Evolutionary conservation across 441 rosid species (phyloP).

Genomic region (Euphorbia corollata): DNA sequence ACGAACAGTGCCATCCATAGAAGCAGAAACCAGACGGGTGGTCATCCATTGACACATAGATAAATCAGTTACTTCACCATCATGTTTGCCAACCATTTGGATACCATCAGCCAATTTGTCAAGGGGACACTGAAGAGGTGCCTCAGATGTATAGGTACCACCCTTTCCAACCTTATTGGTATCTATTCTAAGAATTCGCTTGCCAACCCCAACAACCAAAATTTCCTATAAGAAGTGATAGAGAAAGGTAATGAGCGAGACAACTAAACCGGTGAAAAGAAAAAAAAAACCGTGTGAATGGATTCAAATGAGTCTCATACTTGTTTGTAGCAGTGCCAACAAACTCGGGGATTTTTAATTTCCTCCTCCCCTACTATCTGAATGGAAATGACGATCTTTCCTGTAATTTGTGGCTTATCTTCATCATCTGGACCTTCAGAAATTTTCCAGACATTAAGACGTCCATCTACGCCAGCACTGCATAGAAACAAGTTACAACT

Average conservation of each 20-base stretch:
- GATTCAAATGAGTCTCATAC: too few species aligned
- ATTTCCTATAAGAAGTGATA: slow-evolving; percentile 47
- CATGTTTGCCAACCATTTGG: slow-evolving; percentile 80
- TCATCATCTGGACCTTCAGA: slow-evolving; percentile 68
- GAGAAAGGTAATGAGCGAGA: neutral
- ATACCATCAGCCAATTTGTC: slow-evolving; percentile 67
- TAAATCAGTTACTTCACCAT: slow-evolving; percentile 75
- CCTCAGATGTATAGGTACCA: slow-evolving; percentile 55
- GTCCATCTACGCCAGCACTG: slow-evolving; percentile 72
- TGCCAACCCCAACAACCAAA: slow-evolving; percentile 74
- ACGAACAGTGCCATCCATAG: slow-evolving; percentile 83
- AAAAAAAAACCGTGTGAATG: neutral
- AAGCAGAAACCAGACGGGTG: slow-evolving; percentile 77
- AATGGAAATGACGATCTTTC: slow-evolving; percentile 47
- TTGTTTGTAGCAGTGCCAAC: slow-evolving; percentile 86
- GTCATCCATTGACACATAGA: slow-evolving; percentile 92
- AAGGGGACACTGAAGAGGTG: slow-evolving; percentile 59
- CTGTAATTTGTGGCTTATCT: slow-evolving; percentile 63
- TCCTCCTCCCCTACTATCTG: slow-evolving; percentile 56
- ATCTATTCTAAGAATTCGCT: slow-evolving; percentile 55
- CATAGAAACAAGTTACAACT: slow-evolving; percentile 21
- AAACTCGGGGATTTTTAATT: slow-evolving; percentile 58
- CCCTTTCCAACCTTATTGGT: slow-evolving; percentile 57
- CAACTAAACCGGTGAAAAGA: neutral
- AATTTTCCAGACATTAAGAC: slow-evolving; percentile 64